Evolutionary conservation across 2,329 filamentous ascomycete genomes (phyloP).

Genomic region (Incumbomyces lentus): DNA sequence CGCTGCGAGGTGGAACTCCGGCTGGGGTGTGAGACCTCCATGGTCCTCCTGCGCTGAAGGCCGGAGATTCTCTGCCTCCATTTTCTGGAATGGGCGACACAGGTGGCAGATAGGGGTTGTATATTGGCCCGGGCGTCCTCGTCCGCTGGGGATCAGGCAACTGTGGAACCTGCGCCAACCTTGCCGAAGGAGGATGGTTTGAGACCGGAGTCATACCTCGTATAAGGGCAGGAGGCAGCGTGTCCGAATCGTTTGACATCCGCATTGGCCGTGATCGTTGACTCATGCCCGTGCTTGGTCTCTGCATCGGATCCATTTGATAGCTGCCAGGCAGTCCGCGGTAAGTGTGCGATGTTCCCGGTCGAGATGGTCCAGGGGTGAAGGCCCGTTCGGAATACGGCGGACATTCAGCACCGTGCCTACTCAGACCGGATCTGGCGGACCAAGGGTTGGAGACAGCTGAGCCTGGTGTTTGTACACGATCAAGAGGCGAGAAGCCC

Average conservation of each 20-base stretch:
- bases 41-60: constrained; percentile 10
- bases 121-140: constrained; percentile 2
- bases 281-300: constrained; percentile 20
- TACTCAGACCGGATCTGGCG: constrained; percentile 10
- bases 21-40: constrained; percentile 13
- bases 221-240: constrained; percentile 9
- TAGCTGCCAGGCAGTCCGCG: constrained; percentile 22
- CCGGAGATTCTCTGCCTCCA: constrained; percentile 15
- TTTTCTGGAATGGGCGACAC: constrained; percentile 16
- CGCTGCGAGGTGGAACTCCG: constrained; percentile 15
- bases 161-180: neutral
- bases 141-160: constrained; percentile 2
- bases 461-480: constrained; percentile 15
- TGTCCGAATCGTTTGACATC: constrained; percentile 12
- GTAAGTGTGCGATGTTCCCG: constrained; percentile 20
- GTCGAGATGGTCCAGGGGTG: constrained; percentile 19
- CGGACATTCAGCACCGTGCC: constrained; percentile 18
- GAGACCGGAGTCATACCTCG: constrained; percentile 7
- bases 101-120: constrained; percentile 7
- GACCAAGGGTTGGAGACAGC: constrained; percentile 21
- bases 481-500: constrained; percentile 35
- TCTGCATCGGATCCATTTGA: constrained; percentile 20
- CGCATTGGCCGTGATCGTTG: constrained; percentile 11
- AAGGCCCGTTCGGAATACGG: constrained; percentile 22
- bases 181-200: neutral